Base-by-base conservation (phyloP, 2,329 filamentous ascomycete genomes). In the Fusarium kyushuense region DNA sequence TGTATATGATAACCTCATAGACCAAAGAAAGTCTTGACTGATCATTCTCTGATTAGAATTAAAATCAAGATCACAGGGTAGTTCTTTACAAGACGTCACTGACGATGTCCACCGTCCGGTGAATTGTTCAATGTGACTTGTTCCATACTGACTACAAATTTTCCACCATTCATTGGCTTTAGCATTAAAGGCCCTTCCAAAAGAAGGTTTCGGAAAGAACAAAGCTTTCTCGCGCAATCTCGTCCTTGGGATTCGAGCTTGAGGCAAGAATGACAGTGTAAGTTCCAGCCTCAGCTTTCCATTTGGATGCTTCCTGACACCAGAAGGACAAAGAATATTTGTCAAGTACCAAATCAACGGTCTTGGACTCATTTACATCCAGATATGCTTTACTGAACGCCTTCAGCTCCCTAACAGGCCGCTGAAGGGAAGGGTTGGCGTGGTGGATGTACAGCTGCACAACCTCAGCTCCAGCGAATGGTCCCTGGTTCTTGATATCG, bases 281-380 rank as follows among this genome's bases (percentile, higher is more conserved):
- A 13, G 60, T 53, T 7, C 70, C 70, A 7, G 59, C 67, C 25
- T 70, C 67, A 7, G 67, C 67, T 12, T 70, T 66, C 67, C 67
- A 70, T 14, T 49, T 62, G 1, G 54, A 65, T 11, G 11, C 21
- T 9, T 71, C 67, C 36, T 70, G 67, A 1, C 54, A 65, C 67
- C 67, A 71, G 3, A 70, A 69, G 0, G 67, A 70, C 13, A 70
- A 2, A 0, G 67, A 71, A 25, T 70, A 70, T 11, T 71, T 70
- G 2, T 70, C 67, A 5, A 70, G 54, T 6, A 23, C 52, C 9
- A 70, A 11, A 1, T 41, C 21, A 7, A 57, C 56, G 0, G 23
- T 48, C 36, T 66, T 63, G 0, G 41, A 49, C 41, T 69, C 56
- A 6, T 35, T 8, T 0, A 47, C 35, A 3, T 51, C 32, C 12